Percentiles rank a stretch among this genome's conserved stretches.
These are phyloP conservation scores for Globisporangium cylindrosporum DNA, from an alignment of 352 stramenopile species.

Conservation along the genomic window DNA sequence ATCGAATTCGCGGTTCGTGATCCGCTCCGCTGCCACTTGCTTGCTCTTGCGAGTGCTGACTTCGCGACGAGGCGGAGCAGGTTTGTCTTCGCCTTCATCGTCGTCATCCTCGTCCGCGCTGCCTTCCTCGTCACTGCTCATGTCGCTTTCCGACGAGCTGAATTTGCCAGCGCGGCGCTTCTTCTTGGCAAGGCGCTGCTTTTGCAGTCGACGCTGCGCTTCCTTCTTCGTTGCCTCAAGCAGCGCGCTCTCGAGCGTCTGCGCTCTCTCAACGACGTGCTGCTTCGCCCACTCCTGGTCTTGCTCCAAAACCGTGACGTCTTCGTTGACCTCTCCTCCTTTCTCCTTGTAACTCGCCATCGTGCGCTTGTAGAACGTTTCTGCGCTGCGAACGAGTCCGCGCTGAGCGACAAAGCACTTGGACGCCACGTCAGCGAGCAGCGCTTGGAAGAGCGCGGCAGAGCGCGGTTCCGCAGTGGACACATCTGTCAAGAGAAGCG, in stretches of 20 bases:
- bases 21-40: conserved; percentile 51
- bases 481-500: conserved; percentile 47
- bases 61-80: conserved; percentile 25
- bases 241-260: conserved; percentile 35
- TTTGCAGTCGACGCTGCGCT: conserved; percentile 32
- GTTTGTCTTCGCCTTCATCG: conserved; percentile 15
- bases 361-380: conserved; percentile 44
- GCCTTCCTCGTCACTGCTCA: conserved; percentile 24
- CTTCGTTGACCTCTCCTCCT: conserved; percentile 9
- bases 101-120: conserved; percentile 14
- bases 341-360: conserved; percentile 35
- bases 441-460: conserved; percentile 43
- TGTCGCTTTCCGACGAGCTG: conserved; percentile 33
- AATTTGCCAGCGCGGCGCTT: conserved; percentile 20
- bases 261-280: conserved; percentile 41
- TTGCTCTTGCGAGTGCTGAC: conserved; percentile 55
- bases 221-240: conserved; percentile 29
- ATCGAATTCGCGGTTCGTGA: conserved; percentile 56
- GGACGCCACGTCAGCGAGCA: conserved; percentile 44
- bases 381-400: conserved; percentile 40
- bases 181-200: conserved; percentile 34
- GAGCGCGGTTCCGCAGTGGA: conserved; percentile 48
- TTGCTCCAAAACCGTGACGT: conserved; percentile 29
- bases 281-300: conserved; percentile 50
- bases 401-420: conserved; percentile 43